Percentiles rank a stretch among this genome's conserved stretches.
Evolutionary conservation across 208 protist species (phyloP).

Genomic region (Lotmaria passim): DNA sequence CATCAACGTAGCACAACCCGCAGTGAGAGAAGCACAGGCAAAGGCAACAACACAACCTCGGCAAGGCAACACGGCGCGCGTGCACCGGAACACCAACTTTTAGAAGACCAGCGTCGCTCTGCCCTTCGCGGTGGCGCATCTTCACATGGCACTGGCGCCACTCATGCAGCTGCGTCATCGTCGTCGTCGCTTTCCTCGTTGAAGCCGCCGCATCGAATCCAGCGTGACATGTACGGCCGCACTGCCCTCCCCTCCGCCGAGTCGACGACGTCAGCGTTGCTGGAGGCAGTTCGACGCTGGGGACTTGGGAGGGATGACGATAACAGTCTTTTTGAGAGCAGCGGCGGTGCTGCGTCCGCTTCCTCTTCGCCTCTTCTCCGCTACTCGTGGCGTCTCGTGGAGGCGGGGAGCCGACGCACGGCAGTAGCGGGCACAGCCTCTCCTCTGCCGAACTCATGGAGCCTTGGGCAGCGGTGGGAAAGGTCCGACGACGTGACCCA

Average conservation of each 20-base stretch:
- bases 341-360: neutral
- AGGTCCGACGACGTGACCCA: conserved; percentile 25
- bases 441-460: conserved; percentile 7
- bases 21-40: neutral
- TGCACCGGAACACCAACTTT: conserved; percentile 5
- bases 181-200: neutral
- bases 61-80: neutral
- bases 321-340: too few species aligned
- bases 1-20: neutral
- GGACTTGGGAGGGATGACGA: neutral
- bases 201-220: neutral
- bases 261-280: neutral
- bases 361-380: conserved; percentile 5
- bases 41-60: neutral
- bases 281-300: conserved; percentile 25
- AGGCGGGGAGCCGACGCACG: conserved; percentile 1
- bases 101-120: conserved; percentile 24
- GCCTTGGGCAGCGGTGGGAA: conserved; percentile 27
- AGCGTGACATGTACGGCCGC: neutral
- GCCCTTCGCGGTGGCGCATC: conserved; percentile 7
- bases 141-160: neutral
- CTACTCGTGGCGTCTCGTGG: conserved; percentile 29
- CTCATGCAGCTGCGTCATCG: neutral
- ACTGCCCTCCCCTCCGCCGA: neutral
- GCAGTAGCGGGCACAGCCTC: too few species aligned